These are phyloP conservation scores for Ilex paraguariensis DNA, from an alignment of 305 asterid species.

Conservation along the genomic window DNA sequence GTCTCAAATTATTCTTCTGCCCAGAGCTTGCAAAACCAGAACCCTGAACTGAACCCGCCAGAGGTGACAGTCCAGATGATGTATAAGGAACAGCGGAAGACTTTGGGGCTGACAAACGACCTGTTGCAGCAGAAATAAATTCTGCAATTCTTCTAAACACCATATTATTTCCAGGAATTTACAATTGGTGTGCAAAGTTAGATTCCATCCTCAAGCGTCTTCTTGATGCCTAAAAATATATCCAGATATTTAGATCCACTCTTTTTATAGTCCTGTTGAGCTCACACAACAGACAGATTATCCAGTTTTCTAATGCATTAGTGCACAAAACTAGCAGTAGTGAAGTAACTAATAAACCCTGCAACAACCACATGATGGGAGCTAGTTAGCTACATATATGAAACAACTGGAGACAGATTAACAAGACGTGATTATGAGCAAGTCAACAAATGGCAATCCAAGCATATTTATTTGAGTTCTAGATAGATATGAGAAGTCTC, in stretches of 20 bases:
- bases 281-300: neutral
- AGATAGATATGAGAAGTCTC: too few species aligned
- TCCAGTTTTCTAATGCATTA: conserved; percentile 3
- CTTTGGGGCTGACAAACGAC: conserved; percentile 49
- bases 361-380: conserved; percentile 15
- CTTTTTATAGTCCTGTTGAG: neutral
- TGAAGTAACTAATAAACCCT: conserved; percentile 12
- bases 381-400: conserved; percentile 1
- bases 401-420: too few species aligned
- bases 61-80: conserved; percentile 59
- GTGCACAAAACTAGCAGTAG: conserved; percentile 9
- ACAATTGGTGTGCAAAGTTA: neutral
- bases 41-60: conserved; percentile 39
- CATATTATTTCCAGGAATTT: conserved; percentile 29
- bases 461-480: too few species aligned
- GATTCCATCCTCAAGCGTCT: neutral
- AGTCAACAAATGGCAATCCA: too few species aligned
- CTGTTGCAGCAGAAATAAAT: conserved; percentile 42
- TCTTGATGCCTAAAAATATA: neutral
- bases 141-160: conserved; percentile 57
- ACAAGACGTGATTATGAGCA: too few species aligned
- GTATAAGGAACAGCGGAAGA: conserved; percentile 38
- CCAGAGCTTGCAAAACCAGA: conserved; percentile 32
- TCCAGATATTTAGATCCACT: neutral
- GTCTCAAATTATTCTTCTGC: conserved; percentile 53